Evolutionary conservation across 2,329 filamentous ascomycete species (phyloP).

Genomic region (Colletotrichum ledebouriae): DNA sequence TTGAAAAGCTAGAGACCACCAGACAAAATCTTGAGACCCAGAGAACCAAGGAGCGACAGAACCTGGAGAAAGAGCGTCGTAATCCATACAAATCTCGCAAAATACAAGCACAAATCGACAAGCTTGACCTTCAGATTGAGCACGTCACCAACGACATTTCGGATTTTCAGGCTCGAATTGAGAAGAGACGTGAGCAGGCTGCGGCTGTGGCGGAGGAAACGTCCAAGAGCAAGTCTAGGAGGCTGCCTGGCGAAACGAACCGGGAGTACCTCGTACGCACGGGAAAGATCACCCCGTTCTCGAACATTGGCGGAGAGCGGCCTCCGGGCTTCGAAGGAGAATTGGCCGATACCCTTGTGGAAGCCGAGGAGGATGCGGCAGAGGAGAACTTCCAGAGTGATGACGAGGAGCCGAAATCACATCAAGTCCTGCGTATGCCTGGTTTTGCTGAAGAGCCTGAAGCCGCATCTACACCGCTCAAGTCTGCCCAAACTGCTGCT

Average conservation of each 20-base stretch:
- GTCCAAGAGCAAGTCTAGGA: constrained; percentile 64
- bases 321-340: constrained; percentile 74
- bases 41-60: constrained; percentile 67
- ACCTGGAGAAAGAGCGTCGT: constrained; percentile 57
- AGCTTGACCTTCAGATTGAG: constrained; percentile 74
- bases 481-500: constrained; percentile 48
- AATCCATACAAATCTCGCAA: constrained; percentile 68
- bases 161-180: constrained; percentile 86
- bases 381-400: constrained; percentile 60
- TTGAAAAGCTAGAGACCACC: constrained; percentile 68
- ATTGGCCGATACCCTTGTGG: constrained; percentile 81
- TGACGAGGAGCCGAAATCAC: constrained; percentile 69
- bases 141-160: constrained; percentile 78
- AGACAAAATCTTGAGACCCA: constrained; percentile 74
- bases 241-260: constrained; percentile 83
- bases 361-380: constrained; percentile 82
- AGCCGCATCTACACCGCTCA: constrained; percentile 18
- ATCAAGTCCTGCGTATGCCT: constrained; percentile 79
- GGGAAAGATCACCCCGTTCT: constrained; percentile 97
- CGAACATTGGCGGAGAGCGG: constrained; percentile 77
- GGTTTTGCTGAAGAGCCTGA: constrained; percentile 72
- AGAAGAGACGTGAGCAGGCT: constrained; percentile 74
- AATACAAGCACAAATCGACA: constrained; percentile 74
- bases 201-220: constrained; percentile 59
- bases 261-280: constrained; percentile 94